Conservation (phyloP, 176 grass and related monocot genomes). For the Thinopyrum elongatum region DNA sequence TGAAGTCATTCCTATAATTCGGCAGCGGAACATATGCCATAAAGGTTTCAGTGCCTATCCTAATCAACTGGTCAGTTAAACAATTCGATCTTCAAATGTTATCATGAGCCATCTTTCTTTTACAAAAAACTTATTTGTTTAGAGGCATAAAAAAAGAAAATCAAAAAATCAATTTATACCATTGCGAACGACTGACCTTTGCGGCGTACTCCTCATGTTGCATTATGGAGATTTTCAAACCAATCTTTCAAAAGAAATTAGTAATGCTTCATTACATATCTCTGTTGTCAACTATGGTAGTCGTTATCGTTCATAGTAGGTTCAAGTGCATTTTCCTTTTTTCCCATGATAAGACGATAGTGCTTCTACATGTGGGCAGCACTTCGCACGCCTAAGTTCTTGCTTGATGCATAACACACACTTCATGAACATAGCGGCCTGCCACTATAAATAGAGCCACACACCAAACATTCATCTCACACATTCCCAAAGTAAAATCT, state of each 20-base stretch:
- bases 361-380: background rate
- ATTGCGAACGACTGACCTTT: background rate
- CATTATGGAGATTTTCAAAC: background rate
- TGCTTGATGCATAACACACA: background rate
- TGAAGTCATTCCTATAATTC: background rate
- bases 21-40: background rate
- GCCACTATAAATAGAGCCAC: slow-evolving; percentile 27
- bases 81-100: no score
- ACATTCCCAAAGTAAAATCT: background rate
- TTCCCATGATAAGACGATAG: background rate
- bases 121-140: no score
- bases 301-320: background rate
- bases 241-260: background rate
- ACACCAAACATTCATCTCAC: background rate
- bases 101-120: background rate
- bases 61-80: no score
- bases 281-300: background rate
- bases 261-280: background rate
- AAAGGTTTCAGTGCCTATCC: background rate
- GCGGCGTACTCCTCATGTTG: background rate
- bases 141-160: background rate
- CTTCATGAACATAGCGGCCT: background rate
- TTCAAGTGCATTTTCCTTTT: background rate
- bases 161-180: background rate
- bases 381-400: background rate